Conservation (phyloP, 2,329 filamentous ascomycete species). For the Fusarium acutatum region DNA sequence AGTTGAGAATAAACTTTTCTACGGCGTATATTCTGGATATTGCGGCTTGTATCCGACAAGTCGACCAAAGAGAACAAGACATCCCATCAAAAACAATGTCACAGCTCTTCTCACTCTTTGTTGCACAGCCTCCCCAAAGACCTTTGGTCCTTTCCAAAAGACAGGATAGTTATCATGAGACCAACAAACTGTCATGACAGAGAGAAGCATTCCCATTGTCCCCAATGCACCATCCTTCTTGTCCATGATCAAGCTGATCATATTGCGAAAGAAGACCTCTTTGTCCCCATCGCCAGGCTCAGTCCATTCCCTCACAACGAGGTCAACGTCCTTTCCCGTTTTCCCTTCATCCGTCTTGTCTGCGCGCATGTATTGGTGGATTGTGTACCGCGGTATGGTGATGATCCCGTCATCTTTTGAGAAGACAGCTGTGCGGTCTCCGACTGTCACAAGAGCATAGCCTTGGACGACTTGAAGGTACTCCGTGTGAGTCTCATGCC, state of each 20-base stretch:
- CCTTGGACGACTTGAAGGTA: constrained; percentile 30
- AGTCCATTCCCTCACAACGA: constrained; percentile 35
- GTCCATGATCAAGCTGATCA: constrained; percentile 30
- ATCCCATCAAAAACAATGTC: constrained; percentile 14
- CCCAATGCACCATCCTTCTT: constrained; percentile 16
- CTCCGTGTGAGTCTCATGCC: constrained; percentile 30
- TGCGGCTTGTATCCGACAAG: constrained; percentile 5
- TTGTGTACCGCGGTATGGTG: constrained; percentile 29
- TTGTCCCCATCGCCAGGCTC: constrained; percentile 35
- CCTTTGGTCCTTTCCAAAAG: constrained; percentile 25
- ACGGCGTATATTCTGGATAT: constrained; percentile 7
- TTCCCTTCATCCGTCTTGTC: constrained; percentile 25
- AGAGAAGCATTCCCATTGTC: constrained; percentile 13
- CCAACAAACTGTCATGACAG: constrained; percentile 29
- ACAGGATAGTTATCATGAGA: constrained; percentile 36
- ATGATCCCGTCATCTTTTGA: constrained; percentile 26
- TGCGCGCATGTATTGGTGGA: constrained; percentile 32
- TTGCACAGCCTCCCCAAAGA: constrained; percentile 12
- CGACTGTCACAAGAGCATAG: constrained; percentile 34
- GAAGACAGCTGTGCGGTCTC: constrained; percentile 27
- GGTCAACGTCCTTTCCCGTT: constrained; percentile 12
- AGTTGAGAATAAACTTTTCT: background rate
- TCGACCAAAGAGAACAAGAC: background rate
- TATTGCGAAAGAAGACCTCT: constrained; percentile 36
- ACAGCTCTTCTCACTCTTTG: background rate